These are phyloP conservation scores for Hypoxylon fuscum DNA, from an alignment of 495 filamentous ascomycete genomes.

Conservation along the genomic window DNA sequence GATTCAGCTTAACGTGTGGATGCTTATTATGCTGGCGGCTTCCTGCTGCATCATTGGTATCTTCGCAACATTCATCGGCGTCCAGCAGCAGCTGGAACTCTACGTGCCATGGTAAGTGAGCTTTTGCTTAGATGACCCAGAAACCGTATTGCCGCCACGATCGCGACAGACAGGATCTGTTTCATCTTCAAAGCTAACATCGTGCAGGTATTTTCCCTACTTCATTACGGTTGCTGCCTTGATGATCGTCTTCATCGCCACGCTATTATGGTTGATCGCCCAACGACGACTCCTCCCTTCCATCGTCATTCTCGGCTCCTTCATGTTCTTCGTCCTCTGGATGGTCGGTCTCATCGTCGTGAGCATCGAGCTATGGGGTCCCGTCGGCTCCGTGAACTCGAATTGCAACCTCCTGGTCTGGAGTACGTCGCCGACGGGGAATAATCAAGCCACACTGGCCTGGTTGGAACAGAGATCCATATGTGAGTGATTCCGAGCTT, in stretches of 20 bases:
- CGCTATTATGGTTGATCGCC: conserved; percentile 75
- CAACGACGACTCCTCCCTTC: conserved; percentile 85
- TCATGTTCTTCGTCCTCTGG: conserved; percentile 94
- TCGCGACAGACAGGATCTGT: background rate
- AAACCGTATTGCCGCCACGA: too few species aligned
- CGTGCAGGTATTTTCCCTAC: conserved; percentile 90
- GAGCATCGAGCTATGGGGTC: conserved; percentile 87
- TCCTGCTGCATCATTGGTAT: conserved; percentile 84
- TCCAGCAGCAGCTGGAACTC: conserved; percentile 76
- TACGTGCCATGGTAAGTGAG: conserved; percentile 81
- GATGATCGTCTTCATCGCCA: conserved; percentile 75
- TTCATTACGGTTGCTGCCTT: conserved; percentile 78
- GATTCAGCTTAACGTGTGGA: conserved; percentile 90
- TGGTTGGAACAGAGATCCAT: conserved; percentile 89
- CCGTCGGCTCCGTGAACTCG: conserved; percentile 74
- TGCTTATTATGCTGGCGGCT: conserved; percentile 83
- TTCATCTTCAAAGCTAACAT: conserved; percentile 10
- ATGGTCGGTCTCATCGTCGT: conserved; percentile 92
- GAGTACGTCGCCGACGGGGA: conserved; percentile 63
- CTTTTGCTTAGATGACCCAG: too few species aligned
- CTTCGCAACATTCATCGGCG: conserved; percentile 82
- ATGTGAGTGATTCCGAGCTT: conserved; percentile 71
- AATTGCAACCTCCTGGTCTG: conserved; percentile 82
- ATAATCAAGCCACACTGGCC: conserved; percentile 76
- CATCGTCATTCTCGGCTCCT: conserved; percentile 88